A percentile compares a stretch with the other conserved stretches of the same genome.
Evolutionary conservation across 768 basidiomycete genomes (phyloP).

Genomic region (Serendipita indica): DNA sequence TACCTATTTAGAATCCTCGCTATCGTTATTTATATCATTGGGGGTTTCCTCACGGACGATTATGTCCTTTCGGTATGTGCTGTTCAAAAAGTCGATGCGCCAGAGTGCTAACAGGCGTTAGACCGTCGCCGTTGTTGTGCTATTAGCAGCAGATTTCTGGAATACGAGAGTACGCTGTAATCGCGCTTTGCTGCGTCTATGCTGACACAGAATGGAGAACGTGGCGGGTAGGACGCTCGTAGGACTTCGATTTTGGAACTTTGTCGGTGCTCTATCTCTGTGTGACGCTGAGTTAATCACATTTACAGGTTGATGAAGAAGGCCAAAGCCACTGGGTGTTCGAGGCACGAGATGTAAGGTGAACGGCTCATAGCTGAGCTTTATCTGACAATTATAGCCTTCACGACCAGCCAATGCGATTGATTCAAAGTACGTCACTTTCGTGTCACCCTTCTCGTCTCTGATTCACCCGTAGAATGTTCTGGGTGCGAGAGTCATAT

Average conservation of each 20-base stretch:
- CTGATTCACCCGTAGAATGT: constrained; percentile 47
- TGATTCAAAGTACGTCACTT: constrained; percentile 56
- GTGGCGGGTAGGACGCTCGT: constrained; percentile 88
- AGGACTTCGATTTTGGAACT: constrained; percentile 95
- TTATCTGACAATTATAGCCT: constrained; percentile 35
- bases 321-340: constrained; percentile 97
- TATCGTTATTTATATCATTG: constrained; percentile 86
- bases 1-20: constrained; percentile 80
- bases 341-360: constrained; percentile 80
- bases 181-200: neutral
- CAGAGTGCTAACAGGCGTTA: constrained; percentile 19
- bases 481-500: constrained; percentile 46
- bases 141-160: constrained; percentile 98
- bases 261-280: constrained; percentile 29
- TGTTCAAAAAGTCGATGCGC: neutral
- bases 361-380: neutral
- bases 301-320: constrained; percentile 73
- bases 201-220: constrained; percentile 38
- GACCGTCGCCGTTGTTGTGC: constrained; percentile 84
- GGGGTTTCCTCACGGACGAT: constrained; percentile 75
- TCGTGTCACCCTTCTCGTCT: neutral
- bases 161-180: constrained; percentile 36
- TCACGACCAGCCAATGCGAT: constrained; percentile 76
- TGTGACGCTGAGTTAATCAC: neutral
- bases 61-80: constrained; percentile 80